Conservation (phyloP, 345 rosid genomes). For the Cardamine chenopodiifolia region DNA sequence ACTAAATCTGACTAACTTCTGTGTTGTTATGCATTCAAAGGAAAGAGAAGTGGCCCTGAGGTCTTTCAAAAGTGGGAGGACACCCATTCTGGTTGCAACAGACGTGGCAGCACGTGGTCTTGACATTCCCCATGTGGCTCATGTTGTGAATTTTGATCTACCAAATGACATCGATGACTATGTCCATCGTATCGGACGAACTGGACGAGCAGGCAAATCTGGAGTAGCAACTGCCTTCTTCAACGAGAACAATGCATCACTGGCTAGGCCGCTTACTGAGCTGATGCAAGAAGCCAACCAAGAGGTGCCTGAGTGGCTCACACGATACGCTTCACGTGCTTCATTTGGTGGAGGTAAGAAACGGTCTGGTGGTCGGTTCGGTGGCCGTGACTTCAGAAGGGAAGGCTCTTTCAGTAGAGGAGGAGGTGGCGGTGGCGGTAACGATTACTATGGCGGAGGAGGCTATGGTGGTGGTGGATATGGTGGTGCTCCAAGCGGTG, state of each 20-base stretch:
- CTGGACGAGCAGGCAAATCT: slow-evolving; percentile 94
- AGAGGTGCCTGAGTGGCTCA: slow-evolving; percentile 96
- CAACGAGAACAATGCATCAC: slow-evolving; percentile 66
- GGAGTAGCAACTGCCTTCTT: slow-evolving; percentile 98
- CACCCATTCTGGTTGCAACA: slow-evolving; percentile 97
- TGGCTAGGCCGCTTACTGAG: slow-evolving; percentile 78
- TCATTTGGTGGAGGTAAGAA: slow-evolving; percentile 61
- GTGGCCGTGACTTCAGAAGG: slow-evolving; percentile 86
- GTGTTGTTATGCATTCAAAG: slow-evolving; percentile 47
- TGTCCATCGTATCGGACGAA: slow-evolving; percentile 93
- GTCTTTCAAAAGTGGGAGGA: slow-evolving; percentile 84
- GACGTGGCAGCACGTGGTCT: slow-evolving; percentile 90
- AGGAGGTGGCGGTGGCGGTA: slow-evolving; percentile 54
- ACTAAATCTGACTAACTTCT: slow-evolving; percentile 14
- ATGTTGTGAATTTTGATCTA: slow-evolving; percentile 95
- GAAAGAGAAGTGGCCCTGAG: slow-evolving; percentile 93
- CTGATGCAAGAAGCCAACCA: slow-evolving; percentile 95
- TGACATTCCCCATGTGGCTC: slow-evolving; percentile 94
- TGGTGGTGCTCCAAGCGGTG: slow-evolving; percentile 43
- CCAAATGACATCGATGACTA: slow-evolving; percentile 98
- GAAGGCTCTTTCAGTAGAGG: slow-evolving; percentile 66
- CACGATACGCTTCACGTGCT: slow-evolving; percentile 78
- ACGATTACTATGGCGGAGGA: slow-evolving; percentile 47
- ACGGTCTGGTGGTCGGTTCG: slow-evolving; percentile 81
- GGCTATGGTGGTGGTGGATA: slow-evolving; percentile 37